Conservation (phyloP, 202 grass and related monocot genomes). For the Zizania palustris region DNA sequence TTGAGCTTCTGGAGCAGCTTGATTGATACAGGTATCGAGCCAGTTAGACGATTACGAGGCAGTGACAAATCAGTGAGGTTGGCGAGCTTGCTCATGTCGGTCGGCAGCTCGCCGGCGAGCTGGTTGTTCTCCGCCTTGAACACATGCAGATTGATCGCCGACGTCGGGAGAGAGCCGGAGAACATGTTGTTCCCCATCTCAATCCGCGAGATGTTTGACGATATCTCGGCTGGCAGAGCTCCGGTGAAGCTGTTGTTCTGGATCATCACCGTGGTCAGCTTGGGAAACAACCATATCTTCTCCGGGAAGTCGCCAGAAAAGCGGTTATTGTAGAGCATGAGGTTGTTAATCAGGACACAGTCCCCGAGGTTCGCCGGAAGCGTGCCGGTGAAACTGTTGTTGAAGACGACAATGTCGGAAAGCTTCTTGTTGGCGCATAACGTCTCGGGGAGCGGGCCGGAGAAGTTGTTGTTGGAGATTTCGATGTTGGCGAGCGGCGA, state of each 20-base stretch:
- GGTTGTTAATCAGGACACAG: neutral
- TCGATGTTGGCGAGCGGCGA: constrained; percentile 27
- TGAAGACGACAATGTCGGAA: neutral
- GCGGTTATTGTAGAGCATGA: neutral
- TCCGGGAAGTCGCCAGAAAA: neutral
- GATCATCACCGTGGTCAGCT: constrained; percentile 29
- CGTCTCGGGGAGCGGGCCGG: constrained; percentile 32
- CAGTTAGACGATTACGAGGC: constrained; percentile 41
- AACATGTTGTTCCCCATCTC: neutral
- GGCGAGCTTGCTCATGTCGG: neutral
- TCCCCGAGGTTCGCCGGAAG: neutral
- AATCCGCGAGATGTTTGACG: neutral
- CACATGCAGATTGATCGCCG: neutral
- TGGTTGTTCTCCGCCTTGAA: neutral
- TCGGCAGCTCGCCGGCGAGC: neutral
- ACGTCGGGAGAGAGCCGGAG: neutral
- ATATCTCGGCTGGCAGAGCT: constrained; percentile 11
- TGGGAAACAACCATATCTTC: constrained; percentile 38
- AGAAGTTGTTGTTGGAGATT: constrained; percentile 35
- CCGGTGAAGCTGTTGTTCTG: constrained; percentile 51
- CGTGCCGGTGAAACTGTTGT: neutral
- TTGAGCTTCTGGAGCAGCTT: constrained; percentile 8
- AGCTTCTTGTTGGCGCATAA: constrained; percentile 21
- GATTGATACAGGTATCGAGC: constrained; percentile 31
- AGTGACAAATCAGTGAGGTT: constrained; percentile 1